These are phyloP conservation scores for Tagetes patula DNA, from an alignment of 129 eudicot species.

Conservation along the genomic window DNA sequence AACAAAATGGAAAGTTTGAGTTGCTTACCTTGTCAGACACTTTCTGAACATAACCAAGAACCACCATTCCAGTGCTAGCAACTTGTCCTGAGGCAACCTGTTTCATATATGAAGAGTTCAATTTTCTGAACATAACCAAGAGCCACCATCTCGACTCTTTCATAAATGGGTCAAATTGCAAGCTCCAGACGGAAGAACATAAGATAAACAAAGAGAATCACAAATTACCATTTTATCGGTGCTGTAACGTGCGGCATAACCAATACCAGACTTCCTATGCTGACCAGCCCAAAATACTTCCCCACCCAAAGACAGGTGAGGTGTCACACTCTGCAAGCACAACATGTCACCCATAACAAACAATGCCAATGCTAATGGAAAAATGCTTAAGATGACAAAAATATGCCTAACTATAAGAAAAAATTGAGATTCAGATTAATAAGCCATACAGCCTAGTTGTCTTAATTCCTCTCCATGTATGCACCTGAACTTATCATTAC, in stretches of 20 bases:
- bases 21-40: slow-evolving; percentile 70
- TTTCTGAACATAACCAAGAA: slow-evolving; percentile 90
- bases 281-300: slow-evolving; percentile 97
- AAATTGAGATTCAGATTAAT: neutral
- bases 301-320: slow-evolving; percentile 82
- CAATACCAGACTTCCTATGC: slow-evolving; percentile 82
- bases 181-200: neutral
- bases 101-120: too few species aligned
- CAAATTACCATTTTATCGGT: slow-evolving; percentile 80
- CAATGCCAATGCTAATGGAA: neutral
- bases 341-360: neutral
- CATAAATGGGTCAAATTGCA: neutral
- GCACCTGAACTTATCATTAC: neutral
- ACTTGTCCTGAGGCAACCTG: slow-evolving; percentile 96
- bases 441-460: neutral
- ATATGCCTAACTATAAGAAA: neutral
- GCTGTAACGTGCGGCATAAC: slow-evolving; percentile 78
- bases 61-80: slow-evolving; percentile 92
- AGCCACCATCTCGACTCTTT: too few species aligned
- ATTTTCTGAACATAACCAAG: too few species aligned
- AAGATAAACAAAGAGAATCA: neutral
- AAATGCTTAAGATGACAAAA: neutral
- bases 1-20: neutral
- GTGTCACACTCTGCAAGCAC: slow-evolving; percentile 82
- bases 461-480: neutral